Evolutionary conservation across 371 early-diverging fungal genomes (phyloP), one percentile per base, ranked within the genome.

Genomic region (Apophysomyces sp.): DNA sequence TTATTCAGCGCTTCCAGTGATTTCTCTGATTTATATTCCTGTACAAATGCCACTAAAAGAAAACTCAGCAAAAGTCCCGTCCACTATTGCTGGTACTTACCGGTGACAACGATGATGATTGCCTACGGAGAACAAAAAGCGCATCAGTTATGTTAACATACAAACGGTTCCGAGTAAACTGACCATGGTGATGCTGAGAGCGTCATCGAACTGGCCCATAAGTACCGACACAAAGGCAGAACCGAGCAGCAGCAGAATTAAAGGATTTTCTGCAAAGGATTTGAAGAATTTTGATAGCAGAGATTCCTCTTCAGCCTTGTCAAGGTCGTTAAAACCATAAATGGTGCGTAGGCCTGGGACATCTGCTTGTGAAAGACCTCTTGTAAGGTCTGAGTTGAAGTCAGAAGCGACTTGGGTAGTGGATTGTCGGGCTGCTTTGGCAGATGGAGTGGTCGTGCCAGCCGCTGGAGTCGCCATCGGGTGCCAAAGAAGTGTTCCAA

Each of bases 191-290:
- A 98, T 97, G 68, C 93, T 93, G 65, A 97, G 82, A 16, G 98
- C 98, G 69, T 98, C 97, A 65, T 95, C 95, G 65, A 85, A 76
- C 68, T 97, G 92, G 9, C 95, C 95, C 80, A 97, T 84, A 28
- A 93, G 62, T 32, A 93, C 63, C 0, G 94, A 94, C 12, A 98
- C 86, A 32, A 80, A 76, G 0, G 98, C 96, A 0, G 95, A 94
- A 9, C 86, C 96, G 41, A 97, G 80, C 52, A 98, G 84, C 60
- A 98, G 78, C 71, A 95, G 71, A 53, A 96, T 95, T 30, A 95
- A 75, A 1, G 94, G 94, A 72, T 94, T 89, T 63, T 82, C 76
- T 37, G 73, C 66, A 63, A 82, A 72, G 9, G 79, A 66, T 49
- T 75, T 63, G 29, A 76, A 29, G 36, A 79, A 82, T 44, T 79